A percentile compares a stretch with the other conserved stretches of the same genome.
Conservation (phyloP, 1,284 basidiomycete genomes). For the Waitea zeae region DNA sequence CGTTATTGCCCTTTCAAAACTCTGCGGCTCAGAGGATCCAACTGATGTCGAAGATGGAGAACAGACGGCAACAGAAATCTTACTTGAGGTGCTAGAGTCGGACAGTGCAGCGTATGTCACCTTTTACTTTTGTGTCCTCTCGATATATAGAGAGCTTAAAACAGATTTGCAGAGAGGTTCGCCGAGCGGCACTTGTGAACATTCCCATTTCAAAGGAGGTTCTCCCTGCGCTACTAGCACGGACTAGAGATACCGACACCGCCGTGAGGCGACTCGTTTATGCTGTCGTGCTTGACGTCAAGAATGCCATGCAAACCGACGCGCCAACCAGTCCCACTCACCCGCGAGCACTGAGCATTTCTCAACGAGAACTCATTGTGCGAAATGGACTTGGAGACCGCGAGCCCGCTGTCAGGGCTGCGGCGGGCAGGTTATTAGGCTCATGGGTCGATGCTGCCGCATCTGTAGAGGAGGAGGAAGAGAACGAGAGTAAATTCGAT, state of each 20-base stretch:
- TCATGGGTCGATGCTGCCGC: constrained; percentile 55
- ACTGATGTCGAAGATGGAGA: constrained; percentile 51
- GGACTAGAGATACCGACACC: constrained; percentile 78
- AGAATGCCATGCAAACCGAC: background rate
- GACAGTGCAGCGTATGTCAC: constrained; percentile 68
- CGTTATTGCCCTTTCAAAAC: constrained; percentile 70
- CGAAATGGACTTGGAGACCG: constrained; percentile 80
- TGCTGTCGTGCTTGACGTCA: constrained; percentile 32
- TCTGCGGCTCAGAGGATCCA: constrained; percentile 63
- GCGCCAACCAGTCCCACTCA: constrained; percentile 36
- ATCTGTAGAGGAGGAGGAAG: constrained; percentile 17
- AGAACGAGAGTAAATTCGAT: constrained; percentile 6
- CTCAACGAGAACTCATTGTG: constrained; percentile 66
- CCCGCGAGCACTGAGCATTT: constrained; percentile 52
- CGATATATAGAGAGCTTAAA: background rate
- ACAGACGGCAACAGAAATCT: constrained; percentile 38
- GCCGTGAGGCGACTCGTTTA: constrained; percentile 75
- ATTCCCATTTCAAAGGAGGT: constrained; percentile 47
- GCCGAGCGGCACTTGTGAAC: constrained; percentile 73
- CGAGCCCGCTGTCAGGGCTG: constrained; percentile 67
- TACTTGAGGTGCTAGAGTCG: constrained; percentile 58
- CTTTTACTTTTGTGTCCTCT: background rate
- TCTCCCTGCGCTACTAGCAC: constrained; percentile 54
- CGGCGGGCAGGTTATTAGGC: constrained; percentile 62
- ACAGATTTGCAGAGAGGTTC: constrained; percentile 55